Percentiles rank a stretch among this genome's conserved stretches.
Conservation (phyloP, 164 flowering plant species). For the Umbellularia californica region DNA sequence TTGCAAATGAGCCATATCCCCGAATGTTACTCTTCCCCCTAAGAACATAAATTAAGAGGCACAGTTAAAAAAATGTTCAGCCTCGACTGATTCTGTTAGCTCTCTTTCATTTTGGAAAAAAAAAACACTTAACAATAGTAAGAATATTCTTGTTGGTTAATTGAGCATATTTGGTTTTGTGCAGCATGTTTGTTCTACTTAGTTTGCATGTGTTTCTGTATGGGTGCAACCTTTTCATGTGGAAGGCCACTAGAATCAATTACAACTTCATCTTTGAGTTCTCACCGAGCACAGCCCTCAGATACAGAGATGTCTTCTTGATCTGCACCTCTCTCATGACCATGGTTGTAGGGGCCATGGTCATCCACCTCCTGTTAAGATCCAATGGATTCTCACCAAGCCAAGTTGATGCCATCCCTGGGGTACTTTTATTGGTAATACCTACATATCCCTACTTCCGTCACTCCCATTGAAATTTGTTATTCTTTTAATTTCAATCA, state of each 20-base stretch:
- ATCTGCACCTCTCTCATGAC: constrained; percentile 88
- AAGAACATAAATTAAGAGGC: not conserved
- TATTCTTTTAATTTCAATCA: not conserved
- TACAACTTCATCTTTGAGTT: constrained; percentile 95
- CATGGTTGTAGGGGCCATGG: constrained; percentile 79
- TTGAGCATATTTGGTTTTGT: not conserved
- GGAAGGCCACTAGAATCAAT: constrained; percentile 89
- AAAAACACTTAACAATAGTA: not conserved
- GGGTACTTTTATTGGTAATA: constrained; percentile 66
- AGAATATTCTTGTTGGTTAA: not conserved
- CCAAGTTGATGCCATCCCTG: constrained; percentile 80
- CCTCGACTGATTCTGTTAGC: too few relatives aligned
- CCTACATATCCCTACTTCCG: not conserved
- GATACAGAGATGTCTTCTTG: constrained; percentile 84
- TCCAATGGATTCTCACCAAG: constrained; percentile 47
- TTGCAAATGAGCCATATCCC: too few relatives aligned
- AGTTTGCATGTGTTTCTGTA: constrained; percentile 94
- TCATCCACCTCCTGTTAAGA: constrained; percentile 68
- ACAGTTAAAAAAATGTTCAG: too few relatives aligned
- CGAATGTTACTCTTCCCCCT: too few relatives aligned
- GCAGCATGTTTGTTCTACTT: constrained; percentile 89
- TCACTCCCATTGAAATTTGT: too few relatives aligned
- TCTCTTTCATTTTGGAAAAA: not conserved
- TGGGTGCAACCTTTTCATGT: constrained; percentile 88
- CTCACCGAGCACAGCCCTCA: constrained; percentile 64